Base-by-base conservation (phyloP, 2,329 filamentous ascomycete genomes). In the Aureobasidium sp. region DNA sequence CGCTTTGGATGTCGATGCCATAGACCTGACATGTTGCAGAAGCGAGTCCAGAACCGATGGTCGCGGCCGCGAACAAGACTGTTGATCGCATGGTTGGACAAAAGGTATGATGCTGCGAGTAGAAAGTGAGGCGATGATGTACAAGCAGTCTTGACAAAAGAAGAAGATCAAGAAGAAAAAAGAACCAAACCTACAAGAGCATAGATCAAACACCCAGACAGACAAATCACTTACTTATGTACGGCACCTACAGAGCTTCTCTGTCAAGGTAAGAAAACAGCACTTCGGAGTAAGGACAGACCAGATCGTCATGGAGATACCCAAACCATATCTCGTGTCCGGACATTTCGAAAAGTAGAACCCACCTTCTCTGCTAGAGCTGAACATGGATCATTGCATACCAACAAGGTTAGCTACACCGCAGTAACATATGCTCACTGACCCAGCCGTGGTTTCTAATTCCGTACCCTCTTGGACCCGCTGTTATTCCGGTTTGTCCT, bases 1-100 rank as follows among this genome's bases (percentile, higher is more conserved):
- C 76, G 64, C 76, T 73, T 42, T 75, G 66, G 56, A 76, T 79
- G 64, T 79, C 77, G 29, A 70, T 66, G 31, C 70, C 70, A 47
- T 65, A 71, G 20, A 66, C 67, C 36, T 67, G 63, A 60, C 70
- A 71, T 36, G 31, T 31, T 15, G 57, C 57, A 51, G 44, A 48
- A 29, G 44, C 57, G 20, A 48, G 8, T 25, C 41, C 17, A 34
- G 47, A 31, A 14, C 57, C 34, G 15, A 60, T 15, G 17, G 57
- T 20, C 15, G 37, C 15, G 37, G 57, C 47, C 31, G 57, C 17
- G 7, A 60, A 39, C 34, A 57, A 22, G 7, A 42, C 36, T 47
- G 41, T 36, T 31, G 53, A 47, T 47, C 39, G 39, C 51, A 55
- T 57, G n/a, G 15, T 37, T 37, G 41, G 47, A 17, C 53, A 14